Evolutionary conservation across 1,284 basidiomycete genomes (phyloP).

Genomic region (Apiotrichum mycotoxinovorans): DNA sequence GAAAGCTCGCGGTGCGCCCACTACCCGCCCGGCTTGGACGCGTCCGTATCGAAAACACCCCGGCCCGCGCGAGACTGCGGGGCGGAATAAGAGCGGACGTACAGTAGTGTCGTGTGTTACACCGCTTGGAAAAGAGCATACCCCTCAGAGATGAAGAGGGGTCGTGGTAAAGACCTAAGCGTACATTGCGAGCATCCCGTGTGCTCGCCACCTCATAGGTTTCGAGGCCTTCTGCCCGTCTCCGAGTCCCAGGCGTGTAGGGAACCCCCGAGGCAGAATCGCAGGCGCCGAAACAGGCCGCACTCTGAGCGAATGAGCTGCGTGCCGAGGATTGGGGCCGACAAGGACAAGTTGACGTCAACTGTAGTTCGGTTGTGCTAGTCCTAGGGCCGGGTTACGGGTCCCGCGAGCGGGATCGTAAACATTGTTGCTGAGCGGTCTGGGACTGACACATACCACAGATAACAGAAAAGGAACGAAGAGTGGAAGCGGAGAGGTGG

Average conservation of each 20-base stretch:
- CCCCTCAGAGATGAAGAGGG: slow-evolving; percentile 5
- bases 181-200: not conserved
- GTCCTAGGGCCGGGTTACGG: not conserved
- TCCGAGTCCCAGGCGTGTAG: slow-evolving; percentile 2
- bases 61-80: slow-evolving; percentile 6
- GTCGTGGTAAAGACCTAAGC: slow-evolving; percentile 22
- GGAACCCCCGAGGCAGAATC: slow-evolving; percentile 18
- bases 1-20: slow-evolving; percentile 9
- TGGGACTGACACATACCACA: not conserved
- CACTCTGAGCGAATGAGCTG: slow-evolving; percentile 1
- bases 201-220: slow-evolving; percentile 11
- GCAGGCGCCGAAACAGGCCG: slow-evolving; percentile 14
- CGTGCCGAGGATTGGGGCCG: slow-evolving; percentile 14
- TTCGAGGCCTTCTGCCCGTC: slow-evolving; percentile 20
- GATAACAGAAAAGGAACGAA: not conserved
- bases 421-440: not conserved
- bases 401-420: not conserved
- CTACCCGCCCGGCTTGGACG: slow-evolving; percentile 7
- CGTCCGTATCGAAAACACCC: slow-evolving; percentile 2
- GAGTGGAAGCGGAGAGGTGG: too few relatives aligned
- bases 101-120: slow-evolving; percentile 11
- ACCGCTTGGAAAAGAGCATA: slow-evolving; percentile 13
- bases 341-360: not conserved
- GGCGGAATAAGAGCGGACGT: slow-evolving; percentile 22
- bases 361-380: too few relatives aligned